Evolutionary conservation across 495 filamentous ascomycete genomes (phyloP), one percentile per base, ranked within the genome.

Genomic region (Penicillium argentinense): DNA sequence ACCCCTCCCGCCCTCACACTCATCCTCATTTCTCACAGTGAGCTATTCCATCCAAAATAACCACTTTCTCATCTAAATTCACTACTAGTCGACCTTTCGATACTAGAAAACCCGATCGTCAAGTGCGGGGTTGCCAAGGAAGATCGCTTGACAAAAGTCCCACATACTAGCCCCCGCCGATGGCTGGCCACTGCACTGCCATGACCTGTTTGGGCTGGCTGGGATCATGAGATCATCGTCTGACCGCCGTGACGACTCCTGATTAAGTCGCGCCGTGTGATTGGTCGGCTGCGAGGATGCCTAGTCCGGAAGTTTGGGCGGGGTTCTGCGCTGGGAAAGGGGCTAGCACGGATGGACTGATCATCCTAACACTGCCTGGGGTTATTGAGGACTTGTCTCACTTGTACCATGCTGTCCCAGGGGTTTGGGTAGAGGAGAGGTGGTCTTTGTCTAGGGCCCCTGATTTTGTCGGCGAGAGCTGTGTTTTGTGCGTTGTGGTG

Each of bases 161-260:
- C n/a, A n/a, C n/a, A n/a, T n/a, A n/a, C n/a, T n/a, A n/a, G n/a
- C n/a, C n/a, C n/a, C n/a, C n/a, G n/a, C n/a, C n/a, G n/a, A n/a
- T n/a, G n/a, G n/a, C n/a, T n/a, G n/a, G n/a, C n/a, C n/a, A n/a
- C n/a, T n/a, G n/a, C n/a, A n/a, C n/a, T n/a, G n/a, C n/a, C n/a
- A n/a, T n/a, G n/a, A n/a, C n/a, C n/a, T n/a, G n/a, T n/a, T 36
- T 36, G 12, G 17, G 33, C 33, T 11, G n/a, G 6, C 33, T 36
- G 7, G 33, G 47, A 34, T 43, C 37, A 51, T 53, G 58, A 49
- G 30, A 45, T 58, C 54, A 58, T 49, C 18, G 24, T 16, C 30
- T 33, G 34, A 45, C 21, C 27, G 21, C 3, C 19, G 45, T 57
- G 53, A 60, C 47, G 54, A 53, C 34, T 23, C 24, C 45, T 47